Evolutionary conservation across 371 early-diverging fungal genomes (phyloP).

Genomic region (Nematocida sp.): DNA sequence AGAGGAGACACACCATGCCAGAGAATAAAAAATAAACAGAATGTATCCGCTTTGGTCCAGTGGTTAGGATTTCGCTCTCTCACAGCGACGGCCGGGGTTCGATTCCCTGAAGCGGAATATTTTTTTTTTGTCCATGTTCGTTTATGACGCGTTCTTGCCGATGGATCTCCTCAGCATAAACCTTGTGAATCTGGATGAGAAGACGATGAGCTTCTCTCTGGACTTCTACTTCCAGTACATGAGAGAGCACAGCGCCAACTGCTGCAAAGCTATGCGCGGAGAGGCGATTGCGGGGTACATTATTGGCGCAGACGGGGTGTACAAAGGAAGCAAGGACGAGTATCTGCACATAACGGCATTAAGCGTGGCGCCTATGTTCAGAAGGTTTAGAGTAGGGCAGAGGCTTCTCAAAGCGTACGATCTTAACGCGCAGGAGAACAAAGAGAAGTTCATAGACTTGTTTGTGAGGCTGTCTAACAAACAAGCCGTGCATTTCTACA

Average conservation of each 20-base stretch:
- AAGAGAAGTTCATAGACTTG: constrained; percentile 88
- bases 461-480: constrained; percentile 87
- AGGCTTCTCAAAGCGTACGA: constrained; percentile 81
- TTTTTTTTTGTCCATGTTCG: constrained; percentile 38
- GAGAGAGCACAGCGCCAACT: constrained; percentile 42
- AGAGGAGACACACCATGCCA: neutral
- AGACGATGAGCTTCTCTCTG: constrained; percentile 55
- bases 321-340: constrained; percentile 58
- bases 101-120: constrained; percentile 61
- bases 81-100: constrained; percentile 64
- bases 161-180: constrained; percentile 53
- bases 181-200: constrained; percentile 54
- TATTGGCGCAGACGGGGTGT: constrained; percentile 57
- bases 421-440: constrained; percentile 66
- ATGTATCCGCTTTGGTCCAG: constrained; percentile 62
- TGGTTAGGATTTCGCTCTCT: constrained; percentile 64
- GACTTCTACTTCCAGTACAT: constrained; percentile 62
- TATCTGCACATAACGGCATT: constrained; percentile 97
- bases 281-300: constrained; percentile 52
- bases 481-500: constrained; percentile 88
- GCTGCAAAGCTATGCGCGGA: constrained; percentile 13
- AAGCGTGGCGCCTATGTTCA: constrained; percentile 84
- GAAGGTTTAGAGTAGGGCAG: constrained; percentile 79
- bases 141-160: constrained; percentile 11
- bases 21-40: neutral